These are phyloP conservation scores for Termitomyces sp. DNA, from an alignment of 768 basidiomycete species.

Conservation along the genomic window DNA sequence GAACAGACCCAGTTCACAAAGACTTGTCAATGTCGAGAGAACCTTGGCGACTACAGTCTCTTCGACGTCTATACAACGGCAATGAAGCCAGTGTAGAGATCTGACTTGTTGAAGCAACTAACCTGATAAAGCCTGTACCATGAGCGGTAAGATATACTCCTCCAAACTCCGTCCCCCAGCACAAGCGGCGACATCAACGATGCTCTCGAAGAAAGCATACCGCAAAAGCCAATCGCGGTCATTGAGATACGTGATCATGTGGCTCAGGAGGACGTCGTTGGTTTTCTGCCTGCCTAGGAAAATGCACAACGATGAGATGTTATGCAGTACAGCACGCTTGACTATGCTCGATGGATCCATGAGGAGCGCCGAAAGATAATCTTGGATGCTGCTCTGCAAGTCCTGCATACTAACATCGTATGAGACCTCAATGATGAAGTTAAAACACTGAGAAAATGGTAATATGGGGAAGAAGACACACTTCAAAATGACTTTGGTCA, in stretches of 20 bases:
- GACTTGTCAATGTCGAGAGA: constrained; percentile 77
- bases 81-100: neutral
- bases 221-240: constrained; percentile 91
- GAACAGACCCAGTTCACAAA: constrained; percentile 87
- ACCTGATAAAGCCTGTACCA: constrained; percentile 96
- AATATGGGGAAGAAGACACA: constrained; percentile 20
- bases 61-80: constrained; percentile 67
- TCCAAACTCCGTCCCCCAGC: constrained; percentile 89
- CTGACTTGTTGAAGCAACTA: constrained; percentile 12
- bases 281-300: constrained; percentile 92
- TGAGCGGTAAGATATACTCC: constrained; percentile 94
- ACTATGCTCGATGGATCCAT: constrained; percentile 88
- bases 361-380: constrained; percentile 80
- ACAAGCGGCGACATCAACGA: constrained; percentile 92
- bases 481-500: constrained; percentile 81
- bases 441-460: neutral
- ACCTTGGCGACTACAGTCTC: constrained; percentile 93
- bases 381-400: constrained; percentile 79
- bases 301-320: constrained; percentile 85
- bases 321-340: constrained; percentile 83
- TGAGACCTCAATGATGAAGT: constrained; percentile 53
- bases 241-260: constrained; percentile 79
- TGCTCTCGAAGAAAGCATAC: constrained; percentile 90
- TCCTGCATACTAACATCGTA: constrained; percentile 88
- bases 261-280: constrained; percentile 90